Evolutionary conservation across 495 filamentous ascomycete species (phyloP), one percentile per base, ranked within the genome.

Genomic region (Podospora sp.): DNA sequence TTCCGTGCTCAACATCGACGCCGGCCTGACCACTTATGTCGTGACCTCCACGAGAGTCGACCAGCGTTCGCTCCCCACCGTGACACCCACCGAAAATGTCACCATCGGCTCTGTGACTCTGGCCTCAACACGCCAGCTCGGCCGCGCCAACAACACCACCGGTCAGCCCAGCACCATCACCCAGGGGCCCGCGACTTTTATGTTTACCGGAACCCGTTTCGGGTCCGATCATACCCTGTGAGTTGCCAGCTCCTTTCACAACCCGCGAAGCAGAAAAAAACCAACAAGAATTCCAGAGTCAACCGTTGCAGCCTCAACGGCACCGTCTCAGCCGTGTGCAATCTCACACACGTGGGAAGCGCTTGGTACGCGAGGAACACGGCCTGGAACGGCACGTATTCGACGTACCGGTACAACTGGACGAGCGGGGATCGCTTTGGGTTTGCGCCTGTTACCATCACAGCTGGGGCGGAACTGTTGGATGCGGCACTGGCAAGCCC

Each of bases 381-480:
- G 7, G 61, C 20, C n/a, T 75, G 70, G 68, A 65, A 74, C 56
- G 74, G 72, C 4, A 69, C 68, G 1, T 74, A 27, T 11, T 71
- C 68, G 53, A 72, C 72, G 12, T 74, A 76, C 59, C 62, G 60
- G 33, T 76, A 74, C 56, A 70, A 61, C 64, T 76, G 74, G 72
- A 72, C 70, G 35, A 69, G 65, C 64, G 74, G 74, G 26, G 72
- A 72, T 52, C 53, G 72, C 27, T 68, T 66, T 29, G 70, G 70
- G n/a, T 76, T 69, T 51, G 74, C 68, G 49, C 68, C 72, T 8
- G 72, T 74, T 4, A 74, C 74, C 14, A 66, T 74, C 51, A 76
- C 72, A 12, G 59, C 29, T n/a, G 72, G 72, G 18, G 68, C 55
- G 1, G 74, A 71, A 62, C 20, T 69, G 68, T 14, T 74, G 57